A percentile compares a stretch with the other conserved stretches of the same genome.
Conservation (phyloP, 2,329 filamentous ascomycete genomes). For the Ceratocystis cacaofunesta region DNA sequence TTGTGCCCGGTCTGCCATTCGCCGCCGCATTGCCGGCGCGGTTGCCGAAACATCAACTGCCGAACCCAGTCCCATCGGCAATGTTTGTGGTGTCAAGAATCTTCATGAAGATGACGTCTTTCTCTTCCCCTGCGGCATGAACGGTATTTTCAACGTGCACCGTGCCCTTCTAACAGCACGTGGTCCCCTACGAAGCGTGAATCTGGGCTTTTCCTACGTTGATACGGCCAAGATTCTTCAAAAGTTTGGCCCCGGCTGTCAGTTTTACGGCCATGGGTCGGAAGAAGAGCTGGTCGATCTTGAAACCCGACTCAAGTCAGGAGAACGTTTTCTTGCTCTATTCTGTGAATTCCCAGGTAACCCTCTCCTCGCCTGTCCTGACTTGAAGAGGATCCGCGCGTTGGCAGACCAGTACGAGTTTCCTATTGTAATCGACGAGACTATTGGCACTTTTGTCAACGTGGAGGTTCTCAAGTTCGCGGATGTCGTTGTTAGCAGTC, state of each 20-base stretch:
- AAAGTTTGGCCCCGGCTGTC: constrained; percentile 80
- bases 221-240: constrained; percentile 90
- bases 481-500: constrained; percentile 82
- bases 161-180: constrained; percentile 52
- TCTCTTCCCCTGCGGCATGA: constrained; percentile 84
- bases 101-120: constrained; percentile 80
- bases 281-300: constrained; percentile 69
- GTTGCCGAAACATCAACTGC: constrained; percentile 44
- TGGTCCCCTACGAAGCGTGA: constrained; percentile 59
- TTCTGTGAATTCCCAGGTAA: constrained; percentile 96
- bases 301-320: constrained; percentile 51
- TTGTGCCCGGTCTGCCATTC: constrained; percentile 73
- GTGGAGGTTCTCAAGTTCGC: constrained; percentile 80
- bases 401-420: constrained; percentile 78
- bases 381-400: constrained; percentile 63
- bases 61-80: constrained; percentile 21
- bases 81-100: constrained; percentile 42
- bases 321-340: constrained; percentile 65
- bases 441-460: constrained; percentile 91
- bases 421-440: constrained; percentile 84
- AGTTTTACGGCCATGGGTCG: constrained; percentile 76
- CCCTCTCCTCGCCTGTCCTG: constrained; percentile 70
- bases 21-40: constrained; percentile 75
- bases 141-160: constrained; percentile 81
- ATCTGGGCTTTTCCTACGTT: constrained; percentile 94